Conservation (phyloP, 1,284 basidiomycete genomes). For the Sparassis latifolia region DNA sequence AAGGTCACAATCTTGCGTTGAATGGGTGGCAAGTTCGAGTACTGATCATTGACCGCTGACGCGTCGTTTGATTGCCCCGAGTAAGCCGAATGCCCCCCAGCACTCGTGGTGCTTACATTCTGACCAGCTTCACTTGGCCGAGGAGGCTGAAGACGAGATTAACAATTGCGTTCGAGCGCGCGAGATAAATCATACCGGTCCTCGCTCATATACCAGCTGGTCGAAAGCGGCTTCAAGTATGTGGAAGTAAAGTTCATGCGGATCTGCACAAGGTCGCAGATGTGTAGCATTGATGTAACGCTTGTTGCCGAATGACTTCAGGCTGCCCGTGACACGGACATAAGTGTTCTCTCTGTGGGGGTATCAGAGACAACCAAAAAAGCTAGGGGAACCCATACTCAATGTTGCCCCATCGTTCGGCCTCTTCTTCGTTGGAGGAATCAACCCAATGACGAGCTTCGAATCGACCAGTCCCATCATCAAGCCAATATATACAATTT, state of each 20-base stretch:
- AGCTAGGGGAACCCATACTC: slow-evolving; percentile 27
- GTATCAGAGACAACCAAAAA: background rate
- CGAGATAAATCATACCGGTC: slow-evolving; percentile 24
- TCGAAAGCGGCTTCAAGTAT: slow-evolving; percentile 50
- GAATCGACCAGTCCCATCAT: slow-evolving; percentile 87
- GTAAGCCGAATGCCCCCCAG: slow-evolving; percentile 24
- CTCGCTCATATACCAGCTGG: slow-evolving; percentile 34
- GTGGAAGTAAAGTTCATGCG: slow-evolving; percentile 85
- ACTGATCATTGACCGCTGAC: slow-evolving; percentile 24
- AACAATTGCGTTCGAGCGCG: slow-evolving; percentile 2
- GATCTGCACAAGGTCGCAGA: slow-evolving; percentile 65
- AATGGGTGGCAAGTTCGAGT: slow-evolving; percentile 34
- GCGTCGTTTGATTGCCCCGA: slow-evolving; percentile 18
- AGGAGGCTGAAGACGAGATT: slow-evolving; percentile 20
- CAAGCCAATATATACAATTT: slow-evolving; percentile 76
- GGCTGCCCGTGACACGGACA: slow-evolving; percentile 83
- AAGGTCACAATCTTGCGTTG: slow-evolving; percentile 45
- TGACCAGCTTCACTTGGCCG: slow-evolving; percentile 17
- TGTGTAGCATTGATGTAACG: slow-evolving; percentile 76
- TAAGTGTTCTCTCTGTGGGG: slow-evolving; percentile 63
- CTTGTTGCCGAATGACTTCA: slow-evolving; percentile 84
- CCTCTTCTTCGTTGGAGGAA: slow-evolving; percentile 45
- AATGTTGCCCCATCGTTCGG: slow-evolving; percentile 41
- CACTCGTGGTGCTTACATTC: slow-evolving; percentile 2
- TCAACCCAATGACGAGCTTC: slow-evolving; percentile 91